Conservation (phyloP, 371 early-diverging fungal genomes). For the Mucor irregularis region DNA sequence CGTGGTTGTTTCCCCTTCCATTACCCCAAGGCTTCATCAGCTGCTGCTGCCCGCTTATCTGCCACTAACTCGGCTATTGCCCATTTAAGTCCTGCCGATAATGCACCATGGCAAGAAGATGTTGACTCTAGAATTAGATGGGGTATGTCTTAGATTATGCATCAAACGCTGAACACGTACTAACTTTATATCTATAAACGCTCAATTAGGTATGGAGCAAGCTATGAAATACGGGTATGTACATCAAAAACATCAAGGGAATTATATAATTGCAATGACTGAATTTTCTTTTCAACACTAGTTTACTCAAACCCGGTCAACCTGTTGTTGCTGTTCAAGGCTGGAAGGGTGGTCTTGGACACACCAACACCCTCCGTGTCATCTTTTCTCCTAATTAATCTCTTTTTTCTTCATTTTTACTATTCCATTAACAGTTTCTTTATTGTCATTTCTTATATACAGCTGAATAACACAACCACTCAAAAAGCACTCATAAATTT, state of each 20-base stretch:
- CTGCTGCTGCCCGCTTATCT: slow-evolving; percentile 23
- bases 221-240: slow-evolving; percentile 57
- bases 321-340: slow-evolving; percentile 83
- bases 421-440: background rate
- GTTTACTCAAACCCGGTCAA: slow-evolving; percentile 67
- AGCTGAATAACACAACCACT: too few species aligned
- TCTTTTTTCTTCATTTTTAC: background rate
- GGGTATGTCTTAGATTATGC: slow-evolving; percentile 61
- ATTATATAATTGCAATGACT: background rate
- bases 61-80: slow-evolving; percentile 20
- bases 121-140: slow-evolving; percentile 80
- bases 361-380: slow-evolving; percentile 86
- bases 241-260: background rate
- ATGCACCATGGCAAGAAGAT: slow-evolving; percentile 81
- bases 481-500: too few species aligned
- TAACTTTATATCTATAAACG: background rate
- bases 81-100: slow-evolving; percentile 46
- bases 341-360: slow-evolving; percentile 80
- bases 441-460: background rate
- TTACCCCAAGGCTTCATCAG: slow-evolving; percentile 64
- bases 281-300: background rate
- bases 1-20: slow-evolving; percentile 92
- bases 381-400: slow-evolving; percentile 40
- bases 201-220: slow-evolving; percentile 24
- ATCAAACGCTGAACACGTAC: background rate